Conservation (phyloP, 176 grass and related monocot genomes). For the Cenchrus americanus region DNA sequence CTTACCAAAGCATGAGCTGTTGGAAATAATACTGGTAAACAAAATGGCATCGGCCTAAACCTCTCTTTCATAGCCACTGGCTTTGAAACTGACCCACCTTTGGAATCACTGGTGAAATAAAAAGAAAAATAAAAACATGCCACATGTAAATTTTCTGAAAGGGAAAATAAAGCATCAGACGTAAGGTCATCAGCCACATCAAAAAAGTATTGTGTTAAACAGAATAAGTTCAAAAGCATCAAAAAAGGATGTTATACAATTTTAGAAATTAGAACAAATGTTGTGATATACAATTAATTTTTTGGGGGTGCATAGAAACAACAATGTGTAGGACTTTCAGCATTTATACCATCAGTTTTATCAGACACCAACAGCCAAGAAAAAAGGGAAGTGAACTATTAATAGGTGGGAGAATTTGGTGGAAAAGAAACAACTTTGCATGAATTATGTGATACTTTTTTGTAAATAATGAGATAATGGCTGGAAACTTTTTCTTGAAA, state of each 20-base stretch:
- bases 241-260: background rate
- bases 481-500: background rate
- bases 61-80: slow-evolving; percentile 70
- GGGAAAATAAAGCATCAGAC: slow-evolving; percentile 11
- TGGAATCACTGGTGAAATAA: slow-evolving; percentile 59
- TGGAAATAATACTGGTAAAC: slow-evolving; percentile 79
- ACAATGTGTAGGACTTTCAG: background rate
- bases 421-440: slow-evolving; percentile 7
- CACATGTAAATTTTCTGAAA: slow-evolving; percentile 12
- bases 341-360: background rate
- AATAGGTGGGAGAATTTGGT: slow-evolving; percentile 10
- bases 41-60: slow-evolving; percentile 89
- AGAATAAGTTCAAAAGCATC: slow-evolving; percentile 2
- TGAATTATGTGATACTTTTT: background rate
- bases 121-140: slow-evolving; percentile 38
- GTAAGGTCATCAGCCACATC: background rate
- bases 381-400: background rate
- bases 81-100: slow-evolving; percentile 58
- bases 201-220: slow-evolving; percentile 22
- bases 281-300: background rate
- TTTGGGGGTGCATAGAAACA: background rate
- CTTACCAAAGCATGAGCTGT: slow-evolving; percentile 91
- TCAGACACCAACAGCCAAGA: slow-evolving; percentile 5
- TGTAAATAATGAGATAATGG: slow-evolving; percentile 22
- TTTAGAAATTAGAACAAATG: background rate